Conservation (phyloP, 1,284 basidiomycete genomes). For the Ceratobasidium sp. region DNA sequence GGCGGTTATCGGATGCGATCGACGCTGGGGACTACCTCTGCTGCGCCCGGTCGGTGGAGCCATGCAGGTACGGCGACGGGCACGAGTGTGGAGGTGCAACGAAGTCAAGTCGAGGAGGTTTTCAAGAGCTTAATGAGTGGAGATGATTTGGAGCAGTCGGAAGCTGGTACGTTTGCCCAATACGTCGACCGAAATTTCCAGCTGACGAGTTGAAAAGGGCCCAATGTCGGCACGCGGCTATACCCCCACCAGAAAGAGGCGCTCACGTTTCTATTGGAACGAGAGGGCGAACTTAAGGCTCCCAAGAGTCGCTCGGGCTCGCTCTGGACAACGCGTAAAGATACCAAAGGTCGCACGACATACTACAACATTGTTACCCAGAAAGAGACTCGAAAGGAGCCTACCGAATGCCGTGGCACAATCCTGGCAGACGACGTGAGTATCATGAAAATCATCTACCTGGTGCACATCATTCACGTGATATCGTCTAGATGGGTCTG, state of each 20-base stretch:
- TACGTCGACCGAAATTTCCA: background rate
- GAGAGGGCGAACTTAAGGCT: conserved; percentile 76
- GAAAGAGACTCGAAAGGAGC: conserved; percentile 70
- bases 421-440: conserved; percentile 93
- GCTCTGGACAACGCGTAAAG: conserved; percentile 73
- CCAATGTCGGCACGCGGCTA: conserved; percentile 86
- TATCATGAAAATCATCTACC: conserved; percentile 44
- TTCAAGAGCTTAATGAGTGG: conserved; percentile 89
- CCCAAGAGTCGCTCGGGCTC: conserved; percentile 68
- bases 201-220: conserved; percentile 56
- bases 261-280: conserved; percentile 93
- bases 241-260: conserved; percentile 99
- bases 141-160: conserved; percentile 84
- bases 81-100: conserved; percentile 89
- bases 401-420: conserved; percentile 83
- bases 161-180: conserved; percentile 67
- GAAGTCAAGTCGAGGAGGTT: conserved; percentile 91
- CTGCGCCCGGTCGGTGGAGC: conserved; percentile 60
- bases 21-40: conserved; percentile 49
- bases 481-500: conserved; percentile 82
- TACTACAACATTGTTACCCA: conserved; percentile 91
- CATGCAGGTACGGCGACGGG: conserved; percentile 63
- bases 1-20: conserved; percentile 63
- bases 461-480: no score
- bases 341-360: conserved; percentile 59